Percentiles rank a stretch among this genome's conserved stretches.
Conservation (phyloP, 495 filamentous ascomycete genomes). For the Hamigera avellanea region DNA sequence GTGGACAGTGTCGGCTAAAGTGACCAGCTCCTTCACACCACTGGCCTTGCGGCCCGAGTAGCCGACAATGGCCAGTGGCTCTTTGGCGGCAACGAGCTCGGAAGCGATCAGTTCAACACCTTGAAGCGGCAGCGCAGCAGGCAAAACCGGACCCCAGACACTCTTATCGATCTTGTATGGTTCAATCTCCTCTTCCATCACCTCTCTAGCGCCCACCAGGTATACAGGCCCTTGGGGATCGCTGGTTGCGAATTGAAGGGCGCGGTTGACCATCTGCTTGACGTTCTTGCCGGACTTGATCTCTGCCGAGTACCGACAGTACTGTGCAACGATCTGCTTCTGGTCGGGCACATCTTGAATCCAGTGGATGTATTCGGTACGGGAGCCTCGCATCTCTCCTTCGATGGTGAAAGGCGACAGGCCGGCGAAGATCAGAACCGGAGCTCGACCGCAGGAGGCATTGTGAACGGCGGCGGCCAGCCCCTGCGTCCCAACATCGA, state of each 20-base stretch:
- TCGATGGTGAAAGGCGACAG: conserved; percentile 83
- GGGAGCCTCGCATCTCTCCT: conserved; percentile 75
- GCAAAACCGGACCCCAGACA: conserved; percentile 64
- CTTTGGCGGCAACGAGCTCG: conserved; percentile 59
- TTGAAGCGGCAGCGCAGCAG: conserved; percentile 56
- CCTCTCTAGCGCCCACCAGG: conserved; percentile 70
- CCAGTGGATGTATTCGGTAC: conserved; percentile 97
- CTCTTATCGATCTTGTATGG: conserved; percentile 66
- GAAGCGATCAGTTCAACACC: conserved; percentile 59
- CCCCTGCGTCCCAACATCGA: conserved; percentile 93
- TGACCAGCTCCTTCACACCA: conserved; percentile 61
- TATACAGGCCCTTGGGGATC: conserved; percentile 84
- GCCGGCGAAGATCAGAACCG: conserved; percentile 84
- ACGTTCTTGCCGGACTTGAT: conserved; percentile 88
- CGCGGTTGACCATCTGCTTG: conserved; percentile 91
- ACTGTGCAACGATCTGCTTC: conserved; percentile 82
- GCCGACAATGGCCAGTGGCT: conserved; percentile 72
- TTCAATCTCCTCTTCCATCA: conserved; percentile 85
- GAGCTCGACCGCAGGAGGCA: conserved; percentile 72
- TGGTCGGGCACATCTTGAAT: conserved; percentile 95
- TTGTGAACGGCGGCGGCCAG: conserved; percentile 89
- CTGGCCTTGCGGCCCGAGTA: conserved; percentile 68
- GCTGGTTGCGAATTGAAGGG: conserved; percentile 73
- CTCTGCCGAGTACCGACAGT: conserved; percentile 86
- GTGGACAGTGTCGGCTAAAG: conserved; percentile 63